Conservation (phyloP, 2,329 filamentous ascomycete genomes). For the Teratosphaeria destructans region DNA sequence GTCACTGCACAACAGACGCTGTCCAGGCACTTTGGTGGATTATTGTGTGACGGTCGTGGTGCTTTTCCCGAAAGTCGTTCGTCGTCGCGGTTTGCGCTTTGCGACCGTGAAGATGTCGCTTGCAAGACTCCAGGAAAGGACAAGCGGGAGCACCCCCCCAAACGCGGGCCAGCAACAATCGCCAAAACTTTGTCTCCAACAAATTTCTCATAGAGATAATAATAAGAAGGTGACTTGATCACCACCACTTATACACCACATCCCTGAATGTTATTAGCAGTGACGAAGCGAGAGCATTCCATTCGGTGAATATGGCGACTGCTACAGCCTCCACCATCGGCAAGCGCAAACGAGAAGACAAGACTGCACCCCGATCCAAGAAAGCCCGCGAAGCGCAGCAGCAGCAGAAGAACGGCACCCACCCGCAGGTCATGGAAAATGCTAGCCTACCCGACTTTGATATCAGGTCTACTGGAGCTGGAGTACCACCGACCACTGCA, state of each 20-base stretch:
- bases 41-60: neutral
- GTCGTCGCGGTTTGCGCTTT: neutral
- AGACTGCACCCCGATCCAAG: neutral
- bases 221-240: conserved; percentile 18
- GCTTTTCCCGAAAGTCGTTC: neutral
- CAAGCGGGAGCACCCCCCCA: neutral
- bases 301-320: conserved; percentile 12
- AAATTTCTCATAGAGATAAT: conserved; percentile 15
- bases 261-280: neutral
- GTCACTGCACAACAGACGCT: conserved; percentile 29
- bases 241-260: conserved; percentile 16
- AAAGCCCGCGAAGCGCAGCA: neutral
- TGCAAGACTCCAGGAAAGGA: neutral
- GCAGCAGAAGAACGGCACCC: neutral
- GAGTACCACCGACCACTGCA: neutral
- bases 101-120: neutral
- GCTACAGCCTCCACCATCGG: conserved; percentile 2
- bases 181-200: neutral
- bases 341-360: conserved; percentile 6
- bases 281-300: neutral
- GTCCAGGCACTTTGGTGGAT: neutral
- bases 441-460: neutral
- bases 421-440: neutral
- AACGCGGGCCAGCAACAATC: neutral
- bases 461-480: neutral